phyloP scores from a whole-genome alignment of 2,329 filamentous ascomycete species.

The Verticillium klebahnii region DNA sequence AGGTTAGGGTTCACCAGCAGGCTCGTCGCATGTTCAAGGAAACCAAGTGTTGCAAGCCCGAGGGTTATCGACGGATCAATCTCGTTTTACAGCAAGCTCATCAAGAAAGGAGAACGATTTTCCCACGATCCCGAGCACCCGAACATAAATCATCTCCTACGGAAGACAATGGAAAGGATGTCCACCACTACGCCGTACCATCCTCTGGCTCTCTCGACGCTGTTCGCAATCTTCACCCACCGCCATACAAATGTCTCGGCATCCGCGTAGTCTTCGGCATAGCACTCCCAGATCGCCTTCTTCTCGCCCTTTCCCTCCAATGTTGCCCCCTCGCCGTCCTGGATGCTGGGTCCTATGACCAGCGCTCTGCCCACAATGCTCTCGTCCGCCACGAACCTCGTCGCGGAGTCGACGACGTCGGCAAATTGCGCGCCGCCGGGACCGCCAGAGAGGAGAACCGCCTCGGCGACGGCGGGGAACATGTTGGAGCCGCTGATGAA shows the following conservation, averaged over 20 bases:
- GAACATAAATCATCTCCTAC: background rate
- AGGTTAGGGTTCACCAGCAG: too few species aligned
- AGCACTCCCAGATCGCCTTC: conserved; percentile 55
- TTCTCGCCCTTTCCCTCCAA: conserved; percentile 10
- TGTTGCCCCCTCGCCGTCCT: conserved; percentile 8
- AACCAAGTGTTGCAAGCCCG: background rate
- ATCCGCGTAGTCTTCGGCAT: conserved; percentile 53
- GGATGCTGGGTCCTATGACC: conserved; percentile 50
- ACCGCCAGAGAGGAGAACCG: conserved; percentile 49
- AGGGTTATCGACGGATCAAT: too few species aligned
- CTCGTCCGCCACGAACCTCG: conserved; percentile 55
- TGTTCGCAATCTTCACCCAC: conserved; percentile 50
- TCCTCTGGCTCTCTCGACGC: conserved; percentile 41
- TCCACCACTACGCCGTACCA: conserved; percentile 41
- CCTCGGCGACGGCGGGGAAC: conserved; percentile 41
- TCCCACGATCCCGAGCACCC: too few species aligned
- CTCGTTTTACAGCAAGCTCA: too few species aligned
- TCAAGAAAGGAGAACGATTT: too few species aligned
- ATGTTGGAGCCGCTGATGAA: conserved; percentile 57
- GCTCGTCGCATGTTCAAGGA: too few species aligned
- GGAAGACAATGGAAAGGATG: background rate
- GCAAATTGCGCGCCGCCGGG: conserved; percentile 39
- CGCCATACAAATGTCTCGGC: conserved; percentile 51
- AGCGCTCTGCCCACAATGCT: conserved; percentile 52
- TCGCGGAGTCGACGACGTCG: conserved; percentile 61